A percentile compares a stretch with the other conserved stretches of the same genome.
Evolutionary conservation across 495 filamentous ascomycete genomes (phyloP).

Genomic region (Daldinia vernicosa): DNA sequence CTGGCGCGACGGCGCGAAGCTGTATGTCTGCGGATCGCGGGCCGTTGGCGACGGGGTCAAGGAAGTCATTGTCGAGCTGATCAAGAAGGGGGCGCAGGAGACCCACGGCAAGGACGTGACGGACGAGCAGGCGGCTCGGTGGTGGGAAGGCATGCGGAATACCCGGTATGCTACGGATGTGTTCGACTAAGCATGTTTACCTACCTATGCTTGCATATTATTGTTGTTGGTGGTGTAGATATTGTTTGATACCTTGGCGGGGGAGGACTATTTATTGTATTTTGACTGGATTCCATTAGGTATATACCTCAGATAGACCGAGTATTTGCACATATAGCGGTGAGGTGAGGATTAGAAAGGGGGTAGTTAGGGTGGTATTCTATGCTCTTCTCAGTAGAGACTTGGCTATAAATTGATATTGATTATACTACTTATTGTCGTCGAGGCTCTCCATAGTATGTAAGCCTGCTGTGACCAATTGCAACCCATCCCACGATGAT

Average conservation of each 20-base stretch:
- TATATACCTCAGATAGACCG: slow-evolving; percentile 1
- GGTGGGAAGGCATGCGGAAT: slow-evolving; percentile 67
- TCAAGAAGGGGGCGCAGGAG: slow-evolving; percentile 54
- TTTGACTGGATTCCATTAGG: not conserved
- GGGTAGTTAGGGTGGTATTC: not conserved
- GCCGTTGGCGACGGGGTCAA: slow-evolving; percentile 69
- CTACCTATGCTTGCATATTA: not conserved
- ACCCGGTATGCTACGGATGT: slow-evolving; percentile 74
- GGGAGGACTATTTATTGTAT: not conserved
- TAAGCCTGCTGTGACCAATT: slow-evolving; percentile 12
- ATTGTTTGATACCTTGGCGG: not conserved
- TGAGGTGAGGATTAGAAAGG: not conserved
- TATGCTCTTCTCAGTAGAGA: not conserved
- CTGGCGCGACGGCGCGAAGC: slow-evolving; percentile 67
- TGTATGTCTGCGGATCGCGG: slow-evolving; percentile 74
- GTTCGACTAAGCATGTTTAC: slow-evolving; percentile 58
- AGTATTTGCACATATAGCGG: not conserved
- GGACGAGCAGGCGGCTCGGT: slow-evolving; percentile 55
- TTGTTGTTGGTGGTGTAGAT: not conserved
- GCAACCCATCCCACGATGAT: not conserved
- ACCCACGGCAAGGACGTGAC: slow-evolving; percentile 49
- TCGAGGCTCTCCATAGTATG: not conserved
- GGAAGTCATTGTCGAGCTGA: slow-evolving; percentile 53
- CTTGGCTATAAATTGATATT: not conserved
- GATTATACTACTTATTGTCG: not conserved